Evolutionary conservation across 257 asterid genomes (phyloP).

Genomic region (Rhazya stricta): DNA sequence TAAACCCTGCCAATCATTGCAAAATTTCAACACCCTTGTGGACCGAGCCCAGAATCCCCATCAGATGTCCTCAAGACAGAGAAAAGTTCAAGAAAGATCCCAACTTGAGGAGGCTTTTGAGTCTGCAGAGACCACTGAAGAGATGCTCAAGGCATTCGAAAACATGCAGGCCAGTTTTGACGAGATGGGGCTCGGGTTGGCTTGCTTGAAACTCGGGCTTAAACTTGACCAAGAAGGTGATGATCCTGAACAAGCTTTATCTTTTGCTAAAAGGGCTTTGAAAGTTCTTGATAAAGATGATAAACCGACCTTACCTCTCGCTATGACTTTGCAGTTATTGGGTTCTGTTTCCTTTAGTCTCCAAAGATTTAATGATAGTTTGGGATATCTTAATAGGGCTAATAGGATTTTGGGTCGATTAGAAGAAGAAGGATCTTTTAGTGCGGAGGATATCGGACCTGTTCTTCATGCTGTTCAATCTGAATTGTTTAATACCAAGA

Average conservation of each 20-base stretch:
- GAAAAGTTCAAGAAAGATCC: conserved; percentile 54
- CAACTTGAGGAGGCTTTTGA: conserved; percentile 82
- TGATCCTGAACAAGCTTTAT: conserved; percentile 61
- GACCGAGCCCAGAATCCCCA: conserved; percentile 37
- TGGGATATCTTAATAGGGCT: conserved; percentile 80
- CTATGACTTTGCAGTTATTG: conserved; percentile 80
- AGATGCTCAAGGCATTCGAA: conserved; percentile 64
- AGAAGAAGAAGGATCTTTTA: conserved; percentile 40
- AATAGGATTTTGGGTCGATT: conserved; percentile 56
- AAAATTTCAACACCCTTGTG: conserved; percentile 36
- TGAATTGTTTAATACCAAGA: conserved; percentile 75
- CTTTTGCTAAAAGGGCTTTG: conserved; percentile 72
- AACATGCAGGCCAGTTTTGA: conserved; percentile 63
- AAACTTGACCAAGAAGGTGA: conserved; percentile 76
- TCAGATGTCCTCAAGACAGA: conserved; percentile 62
- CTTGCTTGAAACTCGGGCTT: conserved; percentile 77
- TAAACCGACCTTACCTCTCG: conserved; percentile 61
- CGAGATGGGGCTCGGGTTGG: conserved; percentile 69
- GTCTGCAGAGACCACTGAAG: conserved; percentile 65
- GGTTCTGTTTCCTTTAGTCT: conserved; percentile 62
- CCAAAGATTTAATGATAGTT: conserved; percentile 75
- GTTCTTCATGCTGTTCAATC: conserved; percentile 68
- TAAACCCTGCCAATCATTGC: conserved; percentile 24
- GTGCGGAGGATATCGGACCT: conserved; percentile 50
- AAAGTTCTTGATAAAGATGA: conserved; percentile 49